Conservation (phyloP, 1,139 yeast species). For the Kazachstania sp. region DNA sequence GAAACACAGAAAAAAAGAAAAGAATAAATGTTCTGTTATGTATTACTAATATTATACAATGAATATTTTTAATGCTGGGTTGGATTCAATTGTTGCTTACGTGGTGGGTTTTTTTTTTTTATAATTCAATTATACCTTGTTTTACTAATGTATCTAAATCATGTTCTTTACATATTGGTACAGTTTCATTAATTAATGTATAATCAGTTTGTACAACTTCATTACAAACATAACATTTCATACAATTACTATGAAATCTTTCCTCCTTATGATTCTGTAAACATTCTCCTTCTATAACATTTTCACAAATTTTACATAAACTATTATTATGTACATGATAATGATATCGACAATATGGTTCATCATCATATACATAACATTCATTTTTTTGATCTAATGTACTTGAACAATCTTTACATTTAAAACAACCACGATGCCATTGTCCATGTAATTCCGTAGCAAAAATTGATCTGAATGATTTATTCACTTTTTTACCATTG, state of each 20-base stretch:
- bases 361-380: constrained; percentile 71
- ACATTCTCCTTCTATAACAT: constrained; percentile 87
- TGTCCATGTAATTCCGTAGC: constrained; percentile 68
- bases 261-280: constrained; percentile 64
- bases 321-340: constrained; percentile 73
- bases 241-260: constrained; percentile 59
- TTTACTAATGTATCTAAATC: background rate
- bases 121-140: background rate
- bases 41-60: background rate
- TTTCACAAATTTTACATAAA: constrained; percentile 58
- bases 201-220: constrained; percentile 46
- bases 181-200: constrained; percentile 27
- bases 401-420: constrained; percentile 55
- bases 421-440: constrained; percentile 87
- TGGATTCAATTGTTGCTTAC: too few relatives aligned
- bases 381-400: constrained; percentile 53
- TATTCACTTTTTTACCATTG: constrained; percentile 3
- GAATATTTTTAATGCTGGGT: too few relatives aligned
- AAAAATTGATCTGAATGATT: constrained; percentile 29
- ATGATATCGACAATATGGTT: constrained; percentile 75
- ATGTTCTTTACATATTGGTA: constrained; percentile 26
- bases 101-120: background rate
- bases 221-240: constrained; percentile 49
- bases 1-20: too few relatives aligned
- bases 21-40: background rate